Evolutionary conservation across 164 flowering plant genomes (phyloP).

Genomic region (Dillenia suffruticosa): DNA sequence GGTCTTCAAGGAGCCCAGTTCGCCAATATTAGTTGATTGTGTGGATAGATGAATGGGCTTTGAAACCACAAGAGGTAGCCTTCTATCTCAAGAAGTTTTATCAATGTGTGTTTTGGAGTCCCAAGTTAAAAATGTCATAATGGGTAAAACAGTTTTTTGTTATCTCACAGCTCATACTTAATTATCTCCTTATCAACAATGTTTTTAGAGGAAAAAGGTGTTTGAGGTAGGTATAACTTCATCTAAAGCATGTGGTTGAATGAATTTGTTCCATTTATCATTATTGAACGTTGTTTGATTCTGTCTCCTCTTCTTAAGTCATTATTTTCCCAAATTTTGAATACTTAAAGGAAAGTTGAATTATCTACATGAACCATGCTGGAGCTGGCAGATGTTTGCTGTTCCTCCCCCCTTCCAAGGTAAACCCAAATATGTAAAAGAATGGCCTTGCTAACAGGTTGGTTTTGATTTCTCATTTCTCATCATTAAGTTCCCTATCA

Average conservation of each 20-base stretch:
- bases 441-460: no score
- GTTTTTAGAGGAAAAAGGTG: slow-evolving; percentile 42
- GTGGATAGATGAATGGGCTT: slow-evolving; percentile 34
- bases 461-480: no score
- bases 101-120: slow-evolving; percentile 34
- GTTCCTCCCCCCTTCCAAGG: slow-evolving; percentile 26
- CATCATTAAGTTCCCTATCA: no score
- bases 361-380: slow-evolving; percentile 21
- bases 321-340: slow-evolving; percentile 10
- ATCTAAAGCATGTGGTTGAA: slow-evolving; percentile 16
- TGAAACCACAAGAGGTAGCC: slow-evolving; percentile 62
- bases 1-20: slow-evolving; percentile 68
- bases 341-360: slow-evolving; percentile 22
- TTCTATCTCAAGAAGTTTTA: slow-evolving; percentile 21
- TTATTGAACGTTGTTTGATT: slow-evolving; percentile 12
- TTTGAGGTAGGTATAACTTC: slow-evolving; percentile 66
- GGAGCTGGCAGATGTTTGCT: slow-evolving; percentile 29
- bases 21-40: slow-evolving; percentile 40
- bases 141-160: slow-evolving; percentile 45
- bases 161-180: slow-evolving; percentile 62
- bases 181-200: slow-evolving; percentile 52
- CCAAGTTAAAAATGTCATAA: slow-evolving; percentile 21
- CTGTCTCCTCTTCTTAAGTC: slow-evolving; percentile 9
- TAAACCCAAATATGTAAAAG: slow-evolving; percentile 8
- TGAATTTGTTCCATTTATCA: slow-evolving; percentile 11